A percentile compares a stretch with the other conserved stretches of the same genome.
phyloP scores from a whole-genome alignment of 2,329 filamentous ascomycete genomes.

The Didymella sp. region DNA sequence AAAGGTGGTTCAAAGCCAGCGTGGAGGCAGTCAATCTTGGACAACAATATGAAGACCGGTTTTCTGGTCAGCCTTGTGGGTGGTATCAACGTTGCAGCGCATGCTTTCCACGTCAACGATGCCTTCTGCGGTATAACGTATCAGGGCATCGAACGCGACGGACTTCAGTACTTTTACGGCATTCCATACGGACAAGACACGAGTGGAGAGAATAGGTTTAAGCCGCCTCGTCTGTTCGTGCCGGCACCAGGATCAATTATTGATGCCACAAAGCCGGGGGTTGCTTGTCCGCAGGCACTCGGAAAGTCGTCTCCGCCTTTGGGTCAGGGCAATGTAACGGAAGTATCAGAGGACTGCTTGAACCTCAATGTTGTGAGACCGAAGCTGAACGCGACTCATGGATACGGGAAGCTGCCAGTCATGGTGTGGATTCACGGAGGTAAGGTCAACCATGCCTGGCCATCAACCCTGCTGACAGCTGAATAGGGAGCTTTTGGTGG shows the following conservation, averaged over 20 bases:
- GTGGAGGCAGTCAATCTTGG: not conserved
- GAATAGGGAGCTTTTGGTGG: conserved; percentile 32
- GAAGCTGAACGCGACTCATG: conserved; percentile 41
- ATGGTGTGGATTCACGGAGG: conserved; percentile 66
- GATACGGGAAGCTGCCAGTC: conserved; percentile 57
- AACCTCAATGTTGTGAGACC: conserved; percentile 67
- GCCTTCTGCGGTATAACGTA: conserved; percentile 49
- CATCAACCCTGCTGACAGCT: not conserved
- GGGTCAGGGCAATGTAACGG: conserved; percentile 46
- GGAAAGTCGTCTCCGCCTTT: conserved; percentile 40
- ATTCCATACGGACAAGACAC: conserved; percentile 59
- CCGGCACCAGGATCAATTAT: conserved; percentile 45
- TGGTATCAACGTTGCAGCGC: conserved; percentile 15
- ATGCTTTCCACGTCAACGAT: conserved; percentile 11
- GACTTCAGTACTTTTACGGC: conserved; percentile 57
- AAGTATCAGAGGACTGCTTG: conserved; percentile 62
- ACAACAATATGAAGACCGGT: conserved; percentile 19
- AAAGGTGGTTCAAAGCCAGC: not conserved
- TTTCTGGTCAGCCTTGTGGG: conserved; percentile 15
- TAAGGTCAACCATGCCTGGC: conserved; percentile 22
- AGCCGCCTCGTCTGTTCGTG: conserved; percentile 51
- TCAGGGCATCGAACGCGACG: conserved; percentile 53
- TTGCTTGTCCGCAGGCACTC: conserved; percentile 55
- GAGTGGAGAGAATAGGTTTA: conserved; percentile 55
- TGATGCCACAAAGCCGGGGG: conserved; percentile 52